Evolutionary conservation across 805 yeast genomes (phyloP).

Genomic region (Wickerhamomyces rabaulensis): DNA sequence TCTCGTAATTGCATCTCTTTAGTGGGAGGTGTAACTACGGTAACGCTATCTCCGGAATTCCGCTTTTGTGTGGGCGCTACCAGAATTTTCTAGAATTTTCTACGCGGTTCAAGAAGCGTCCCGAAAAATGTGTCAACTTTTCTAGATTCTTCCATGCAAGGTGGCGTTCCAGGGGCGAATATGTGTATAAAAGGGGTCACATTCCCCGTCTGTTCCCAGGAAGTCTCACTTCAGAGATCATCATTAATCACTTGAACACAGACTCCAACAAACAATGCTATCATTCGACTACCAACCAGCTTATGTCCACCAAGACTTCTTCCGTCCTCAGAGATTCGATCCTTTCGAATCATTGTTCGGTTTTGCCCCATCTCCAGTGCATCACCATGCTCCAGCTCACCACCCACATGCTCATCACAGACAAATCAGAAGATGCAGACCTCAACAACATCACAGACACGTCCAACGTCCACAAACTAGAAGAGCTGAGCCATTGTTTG

Average conservation of each 20-base stretch:
- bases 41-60: not conserved
- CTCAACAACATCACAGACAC: not conserved
- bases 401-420: not conserved
- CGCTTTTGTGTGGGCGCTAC: not conserved
- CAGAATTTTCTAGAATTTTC: not conserved
- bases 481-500: constrained; percentile 2
- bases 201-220: not conserved
- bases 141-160: not conserved
- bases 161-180: not conserved
- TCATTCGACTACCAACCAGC: constrained; percentile 9
- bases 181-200: not conserved
- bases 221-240: not conserved
- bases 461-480: not conserved
- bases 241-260: not conserved
- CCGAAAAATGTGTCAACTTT: not conserved
- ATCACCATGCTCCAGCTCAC: not conserved
- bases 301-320: not conserved
- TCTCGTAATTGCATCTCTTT: too few relatives aligned
- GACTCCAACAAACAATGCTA: constrained; percentile 3
- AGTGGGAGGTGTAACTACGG: not conserved
- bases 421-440: constrained; percentile 5
- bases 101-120: not conserved
- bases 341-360: constrained; percentile 4
- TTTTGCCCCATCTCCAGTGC: not conserved
- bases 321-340: not conserved